Conservation (phyloP, 331 rosid species). For the Spiraea crenata region DNA sequence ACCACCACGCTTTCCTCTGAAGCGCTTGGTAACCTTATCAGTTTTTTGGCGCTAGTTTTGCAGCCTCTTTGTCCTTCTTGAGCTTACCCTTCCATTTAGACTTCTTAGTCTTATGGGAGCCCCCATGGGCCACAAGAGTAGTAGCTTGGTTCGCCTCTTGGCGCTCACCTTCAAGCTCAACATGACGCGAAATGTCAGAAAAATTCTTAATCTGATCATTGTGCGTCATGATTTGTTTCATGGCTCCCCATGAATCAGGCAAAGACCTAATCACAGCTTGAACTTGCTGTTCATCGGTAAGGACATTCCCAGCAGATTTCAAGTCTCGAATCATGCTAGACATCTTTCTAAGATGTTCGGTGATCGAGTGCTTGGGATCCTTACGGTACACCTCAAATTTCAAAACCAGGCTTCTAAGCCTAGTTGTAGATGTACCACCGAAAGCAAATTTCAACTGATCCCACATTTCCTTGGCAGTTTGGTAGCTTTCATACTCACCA, state of each 20-base stretch:
- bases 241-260: background rate
- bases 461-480: too few relatives aligned
- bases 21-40: background rate
- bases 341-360: too few relatives aligned
- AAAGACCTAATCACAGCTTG: too few relatives aligned
- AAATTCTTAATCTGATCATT: background rate
- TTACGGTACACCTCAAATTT: too few relatives aligned
- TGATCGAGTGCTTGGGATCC: too few relatives aligned
- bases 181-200: background rate
- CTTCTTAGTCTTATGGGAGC: background rate
- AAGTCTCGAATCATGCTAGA: too few relatives aligned
- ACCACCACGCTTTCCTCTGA: background rate
- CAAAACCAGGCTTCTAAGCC: too few relatives aligned
- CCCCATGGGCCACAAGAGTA: background rate
- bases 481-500: too few relatives aligned
- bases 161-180: background rate
- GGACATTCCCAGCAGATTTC: too few relatives aligned
- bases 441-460: too few relatives aligned
- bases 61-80: background rate
- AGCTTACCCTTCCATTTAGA: background rate
- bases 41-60: background rate
- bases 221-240: background rate
- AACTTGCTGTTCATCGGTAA: too few relatives aligned
- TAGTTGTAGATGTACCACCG: too few relatives aligned
- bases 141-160: background rate